These are phyloP conservation scores for Dinochytrium kinnereticum DNA, from an alignment of 371 early-diverging fungal species.

Conservation along the genomic window DNA sequence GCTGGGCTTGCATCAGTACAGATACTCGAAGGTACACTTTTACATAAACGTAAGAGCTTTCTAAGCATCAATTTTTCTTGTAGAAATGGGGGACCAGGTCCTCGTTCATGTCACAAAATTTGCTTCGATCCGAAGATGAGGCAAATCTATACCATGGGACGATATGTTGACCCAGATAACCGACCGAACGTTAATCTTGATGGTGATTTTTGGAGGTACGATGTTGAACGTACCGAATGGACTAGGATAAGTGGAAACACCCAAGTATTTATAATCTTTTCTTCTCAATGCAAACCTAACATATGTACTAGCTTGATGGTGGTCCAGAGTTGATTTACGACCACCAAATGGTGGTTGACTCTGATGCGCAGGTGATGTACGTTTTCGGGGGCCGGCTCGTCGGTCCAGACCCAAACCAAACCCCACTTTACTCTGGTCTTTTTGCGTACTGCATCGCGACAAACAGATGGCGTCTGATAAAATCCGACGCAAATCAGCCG, in stretches of 20 bases:
- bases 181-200: slow-evolving; percentile 67
- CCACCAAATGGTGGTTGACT: slow-evolving; percentile 93
- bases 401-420: slow-evolving; percentile 61
- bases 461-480: slow-evolving; percentile 70
- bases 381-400: slow-evolving; percentile 90
- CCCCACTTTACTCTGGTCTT: slow-evolving; percentile 77
- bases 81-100: slow-evolving; percentile 79
- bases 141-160: slow-evolving; percentile 83
- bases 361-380: slow-evolving; percentile 70
- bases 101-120: slow-evolving; percentile 92
- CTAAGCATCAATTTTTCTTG: neutral
- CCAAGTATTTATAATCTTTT: slow-evolving; percentile 36
- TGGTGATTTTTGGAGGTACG: slow-evolving; percentile 88
- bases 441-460: slow-evolving; percentile 74
- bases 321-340: slow-evolving; percentile 93
- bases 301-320: slow-evolving; percentile 60
- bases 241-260: slow-evolving; percentile 76
- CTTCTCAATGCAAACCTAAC: neutral
- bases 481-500: slow-evolving; percentile 54
- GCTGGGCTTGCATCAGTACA: slow-evolving; percentile 76
- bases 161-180: slow-evolving; percentile 79
- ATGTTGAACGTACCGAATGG: slow-evolving; percentile 74
- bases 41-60: neutral
- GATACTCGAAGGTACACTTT: slow-evolving; percentile 70
- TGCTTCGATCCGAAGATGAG: slow-evolving; percentile 78